A percentile compares a stretch with the other conserved stretches of the same genome.
phyloP scores from a whole-genome alignment of 257 asterid species.

The Nicotiana sylvestris region DNA sequence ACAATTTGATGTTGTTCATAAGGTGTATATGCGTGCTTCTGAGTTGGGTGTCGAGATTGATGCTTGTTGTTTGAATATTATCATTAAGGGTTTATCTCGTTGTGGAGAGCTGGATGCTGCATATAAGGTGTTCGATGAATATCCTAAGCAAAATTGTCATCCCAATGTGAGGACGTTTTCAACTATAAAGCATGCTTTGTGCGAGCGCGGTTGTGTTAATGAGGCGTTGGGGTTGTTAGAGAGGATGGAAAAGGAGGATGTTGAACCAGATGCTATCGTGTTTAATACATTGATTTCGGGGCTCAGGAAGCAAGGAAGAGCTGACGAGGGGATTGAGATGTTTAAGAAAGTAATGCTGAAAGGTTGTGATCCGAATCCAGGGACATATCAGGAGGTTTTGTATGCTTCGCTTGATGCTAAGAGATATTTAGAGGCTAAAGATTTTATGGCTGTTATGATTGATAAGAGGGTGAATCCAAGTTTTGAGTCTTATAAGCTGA shows the following conservation, averaged over 20 bases:
- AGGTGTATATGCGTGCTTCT: too few species aligned
- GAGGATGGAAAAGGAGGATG: conserved; percentile 60
- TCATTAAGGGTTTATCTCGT: too few species aligned
- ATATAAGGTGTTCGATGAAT: not conserved
- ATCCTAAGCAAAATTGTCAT: not conserved
- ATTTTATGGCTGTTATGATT: too few species aligned
- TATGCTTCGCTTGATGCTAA: conserved; percentile 59
- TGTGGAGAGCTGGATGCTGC: too few species aligned
- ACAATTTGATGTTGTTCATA: too few species aligned
- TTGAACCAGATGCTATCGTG: conserved; percentile 62
- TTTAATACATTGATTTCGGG: conserved; percentile 69
- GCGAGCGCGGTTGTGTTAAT: conserved; percentile 42
- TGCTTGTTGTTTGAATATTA: too few species aligned
- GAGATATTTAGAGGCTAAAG: too few species aligned
- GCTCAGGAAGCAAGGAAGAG: conserved; percentile 55
- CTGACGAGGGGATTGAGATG: conserved; percentile 50
- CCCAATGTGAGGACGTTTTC: conserved; percentile 71
- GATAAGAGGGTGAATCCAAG: too few species aligned
- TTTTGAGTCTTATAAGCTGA: too few species aligned
- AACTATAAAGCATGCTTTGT: conserved; percentile 67
- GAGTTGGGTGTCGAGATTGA: too few species aligned
- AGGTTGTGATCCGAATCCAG: conserved; percentile 76
- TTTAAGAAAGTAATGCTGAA: conserved; percentile 46
- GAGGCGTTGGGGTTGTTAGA: conserved; percentile 57
- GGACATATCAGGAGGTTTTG: conserved; percentile 77